Conservation (phyloP, 1,139 yeast genomes). For the Pneumocystis murina region DNA sequence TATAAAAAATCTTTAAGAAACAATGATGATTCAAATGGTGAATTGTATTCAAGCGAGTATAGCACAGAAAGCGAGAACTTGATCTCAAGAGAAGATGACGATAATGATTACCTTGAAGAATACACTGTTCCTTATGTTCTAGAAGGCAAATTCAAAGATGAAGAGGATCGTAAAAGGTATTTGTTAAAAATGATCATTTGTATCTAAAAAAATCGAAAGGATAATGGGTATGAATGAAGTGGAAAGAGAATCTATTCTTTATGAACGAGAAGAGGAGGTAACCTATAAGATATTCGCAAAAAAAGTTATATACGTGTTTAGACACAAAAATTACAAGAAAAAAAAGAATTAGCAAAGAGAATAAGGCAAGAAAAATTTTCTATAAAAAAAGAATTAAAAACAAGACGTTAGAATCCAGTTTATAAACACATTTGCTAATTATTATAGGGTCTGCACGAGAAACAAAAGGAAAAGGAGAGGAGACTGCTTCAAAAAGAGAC, state of each 20-base stretch:
- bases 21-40: slow-evolving; percentile 19
- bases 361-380: slow-evolving; percentile 37
- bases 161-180: slow-evolving; percentile 45
- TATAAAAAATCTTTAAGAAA: slow-evolving; percentile 18
- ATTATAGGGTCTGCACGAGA: slow-evolving; percentile 7
- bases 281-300: slow-evolving; percentile 20
- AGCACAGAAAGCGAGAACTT: slow-evolving; percentile 20
- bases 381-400: slow-evolving; percentile 14
- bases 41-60: slow-evolving; percentile 15
- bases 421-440: background rate
- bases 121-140: slow-evolving; percentile 69
- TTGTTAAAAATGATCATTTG: background rate
- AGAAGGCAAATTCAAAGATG: slow-evolving; percentile 82
- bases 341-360: slow-evolving; percentile 67
- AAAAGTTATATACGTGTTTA: background rate
- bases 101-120: slow-evolving; percentile 31
- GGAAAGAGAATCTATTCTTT: slow-evolving; percentile 75
- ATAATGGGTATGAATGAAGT: slow-evolving; percentile 74
- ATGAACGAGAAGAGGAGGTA: slow-evolving; percentile 84
- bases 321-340: slow-evolving; percentile 53
- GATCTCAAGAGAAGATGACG: slow-evolving; percentile 27
- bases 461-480: slow-evolving; percentile 19
- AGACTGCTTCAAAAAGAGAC: slow-evolving; percentile 31
- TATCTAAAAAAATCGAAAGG: slow-evolving; percentile 9
- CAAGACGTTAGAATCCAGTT: slow-evolving; percentile 20